These are phyloP conservation scores for Fusarium sp. DNA, from an alignment of 2,329 filamentous ascomycete species.

Conservation along the genomic window DNA sequence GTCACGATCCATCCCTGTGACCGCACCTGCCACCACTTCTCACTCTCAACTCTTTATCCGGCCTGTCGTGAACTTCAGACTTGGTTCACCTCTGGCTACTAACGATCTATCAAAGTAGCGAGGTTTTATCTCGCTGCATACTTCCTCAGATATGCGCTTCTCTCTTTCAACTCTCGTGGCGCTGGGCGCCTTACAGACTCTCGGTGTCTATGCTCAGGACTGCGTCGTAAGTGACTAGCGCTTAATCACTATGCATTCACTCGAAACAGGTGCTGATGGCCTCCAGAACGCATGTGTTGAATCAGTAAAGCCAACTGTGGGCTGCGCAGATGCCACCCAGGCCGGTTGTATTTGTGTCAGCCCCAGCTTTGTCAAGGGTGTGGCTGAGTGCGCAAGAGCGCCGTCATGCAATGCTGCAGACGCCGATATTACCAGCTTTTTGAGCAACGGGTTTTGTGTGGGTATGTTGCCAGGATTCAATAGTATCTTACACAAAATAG, in stretches of 20 bases:
- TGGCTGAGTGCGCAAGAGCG: conserved; percentile 53
- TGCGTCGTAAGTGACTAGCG: conserved; percentile 46
- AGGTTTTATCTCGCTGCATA: neutral
- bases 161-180: conserved; percentile 44
- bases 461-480: conserved; percentile 25
- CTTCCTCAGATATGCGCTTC: conserved; percentile 40
- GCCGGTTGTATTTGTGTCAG: conserved; percentile 54
- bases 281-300: conserved; percentile 27
- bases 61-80: neutral
- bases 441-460: conserved; percentile 37
- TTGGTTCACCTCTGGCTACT: neutral
- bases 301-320: conserved; percentile 13
- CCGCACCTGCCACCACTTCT: neutral
- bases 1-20: neutral
- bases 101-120: conserved; percentile 3
- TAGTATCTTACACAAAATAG: neutral
- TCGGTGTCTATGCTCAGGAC: conserved; percentile 40
- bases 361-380: conserved; percentile 47
- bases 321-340: conserved; percentile 44
- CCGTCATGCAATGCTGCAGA: conserved; percentile 36
- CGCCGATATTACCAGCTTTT: conserved; percentile 29
- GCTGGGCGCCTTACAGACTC: conserved; percentile 41
- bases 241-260: neutral
- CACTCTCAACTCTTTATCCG: neutral
- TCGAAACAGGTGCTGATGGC: conserved; percentile 15